Evolutionary conservation across 2,329 filamentous ascomycete genomes (phyloP).

Genomic region (Microthyrium microscopicum): DNA sequence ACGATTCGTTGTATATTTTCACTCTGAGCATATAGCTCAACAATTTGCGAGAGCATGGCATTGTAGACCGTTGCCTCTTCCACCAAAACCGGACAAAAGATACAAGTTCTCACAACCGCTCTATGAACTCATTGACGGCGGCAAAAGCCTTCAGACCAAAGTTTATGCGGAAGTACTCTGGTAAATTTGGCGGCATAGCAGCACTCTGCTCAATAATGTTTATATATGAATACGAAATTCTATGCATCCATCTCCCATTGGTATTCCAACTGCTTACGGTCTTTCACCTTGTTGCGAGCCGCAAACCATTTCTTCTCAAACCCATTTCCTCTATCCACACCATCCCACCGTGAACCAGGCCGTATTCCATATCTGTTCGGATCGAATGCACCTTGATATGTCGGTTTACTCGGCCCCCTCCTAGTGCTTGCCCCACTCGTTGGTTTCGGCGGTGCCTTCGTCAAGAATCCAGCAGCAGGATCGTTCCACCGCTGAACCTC

Average conservation of each 20-base stretch:
- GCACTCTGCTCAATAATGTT: too few species aligned
- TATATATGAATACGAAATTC: too few species aligned
- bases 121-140: too few species aligned
- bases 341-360: constrained; percentile 91
- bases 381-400: constrained; percentile 64
- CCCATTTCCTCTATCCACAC: constrained; percentile 82
- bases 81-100: too few species aligned
- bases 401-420: constrained; percentile 38
- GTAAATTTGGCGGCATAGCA: too few species aligned
- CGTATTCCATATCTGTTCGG: constrained; percentile 90
- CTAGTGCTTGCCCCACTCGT: constrained; percentile 30
- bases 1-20: too few species aligned
- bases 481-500: constrained; percentile 77
- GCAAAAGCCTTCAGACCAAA: too few species aligned
- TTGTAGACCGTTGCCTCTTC: too few species aligned
- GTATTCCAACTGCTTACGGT: constrained; percentile 69
- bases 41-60: too few species aligned
- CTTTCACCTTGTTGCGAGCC: constrained; percentile 60
- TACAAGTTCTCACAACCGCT: too few species aligned
- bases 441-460: constrained; percentile 30
- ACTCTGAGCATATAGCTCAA: too few species aligned
- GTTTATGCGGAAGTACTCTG: too few species aligned
- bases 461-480: constrained; percentile 69
- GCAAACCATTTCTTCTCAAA: constrained; percentile 91
- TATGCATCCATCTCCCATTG: constrained; percentile 93